Conservation (phyloP, 2,329 filamentous ascomycete species). For the Lizonia empirigonia region DNA sequence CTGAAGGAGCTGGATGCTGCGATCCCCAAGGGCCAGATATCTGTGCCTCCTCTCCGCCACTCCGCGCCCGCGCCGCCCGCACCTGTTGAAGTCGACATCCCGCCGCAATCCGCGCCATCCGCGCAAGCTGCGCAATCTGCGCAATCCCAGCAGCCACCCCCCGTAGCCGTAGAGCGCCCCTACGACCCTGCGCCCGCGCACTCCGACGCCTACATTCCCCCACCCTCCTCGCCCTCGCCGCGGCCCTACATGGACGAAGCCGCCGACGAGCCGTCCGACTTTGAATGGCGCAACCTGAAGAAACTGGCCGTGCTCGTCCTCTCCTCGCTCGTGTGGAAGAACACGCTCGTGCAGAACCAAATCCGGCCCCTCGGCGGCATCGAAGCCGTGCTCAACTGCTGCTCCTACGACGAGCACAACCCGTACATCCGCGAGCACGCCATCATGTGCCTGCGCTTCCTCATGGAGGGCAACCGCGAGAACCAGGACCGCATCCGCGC, state of each 20-base stretch:
- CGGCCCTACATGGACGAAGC: slow-evolving; percentile 55
- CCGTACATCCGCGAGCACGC: slow-evolving; percentile 87
- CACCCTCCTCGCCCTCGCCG: slow-evolving; percentile 38
- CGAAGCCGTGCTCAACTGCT: slow-evolving; percentile 86
- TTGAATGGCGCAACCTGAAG: slow-evolving; percentile 83
- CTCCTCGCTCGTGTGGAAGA: slow-evolving; percentile 86
- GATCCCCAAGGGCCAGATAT: slow-evolving; percentile 68
- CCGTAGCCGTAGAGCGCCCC: slow-evolving; percentile 66
- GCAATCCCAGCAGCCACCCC: slow-evolving; percentile 29
- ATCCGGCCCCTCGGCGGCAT: slow-evolving; percentile 85
- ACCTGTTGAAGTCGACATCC: slow-evolving; percentile 22
- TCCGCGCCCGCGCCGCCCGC: slow-evolving; percentile 42
- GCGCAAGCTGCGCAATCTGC: no score
- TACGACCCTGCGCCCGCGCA: slow-evolving; percentile 61
- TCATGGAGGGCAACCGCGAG: slow-evolving; percentile 74
- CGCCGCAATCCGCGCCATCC: no score
- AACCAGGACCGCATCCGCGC: slow-evolving; percentile 74
- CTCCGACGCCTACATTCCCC: slow-evolving; percentile 52
- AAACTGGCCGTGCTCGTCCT: slow-evolving; percentile 90
- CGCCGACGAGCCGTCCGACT: slow-evolving; percentile 66
- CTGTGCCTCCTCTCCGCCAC: slow-evolving; percentile 64
- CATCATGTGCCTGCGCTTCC: slow-evolving; percentile 58
- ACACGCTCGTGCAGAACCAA: slow-evolving; percentile 82
- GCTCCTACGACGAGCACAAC: slow-evolving; percentile 89
- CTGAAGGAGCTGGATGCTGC: slow-evolving; percentile 86